These are phyloP conservation scores for Oleoguttula mirabilis DNA, from an alignment of 495 filamentous ascomycete species.

Conservation along the genomic window DNA sequence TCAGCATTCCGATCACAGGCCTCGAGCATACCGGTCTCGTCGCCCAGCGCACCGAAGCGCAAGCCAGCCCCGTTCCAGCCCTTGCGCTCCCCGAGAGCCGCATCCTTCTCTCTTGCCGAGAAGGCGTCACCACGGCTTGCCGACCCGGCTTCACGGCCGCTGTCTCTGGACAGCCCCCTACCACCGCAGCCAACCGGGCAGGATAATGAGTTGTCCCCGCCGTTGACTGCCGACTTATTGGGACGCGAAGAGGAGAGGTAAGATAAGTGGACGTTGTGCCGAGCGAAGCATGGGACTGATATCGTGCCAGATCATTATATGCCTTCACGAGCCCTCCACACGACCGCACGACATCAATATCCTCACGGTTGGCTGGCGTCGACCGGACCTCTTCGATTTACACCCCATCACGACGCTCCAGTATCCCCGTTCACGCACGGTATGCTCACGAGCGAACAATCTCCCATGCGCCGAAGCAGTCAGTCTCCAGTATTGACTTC, in stretches of 20 bases:
- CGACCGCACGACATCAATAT: constrained; percentile 5
- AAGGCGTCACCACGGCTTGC: constrained; percentile 14
- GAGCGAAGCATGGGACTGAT: too few relatives aligned
- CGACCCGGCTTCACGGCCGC: constrained; percentile 8
- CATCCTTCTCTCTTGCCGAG: constrained; percentile 15
- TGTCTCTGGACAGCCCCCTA: constrained; percentile 10
- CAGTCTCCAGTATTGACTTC: constrained; percentile 12
- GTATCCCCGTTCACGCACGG: constrained; percentile 10
- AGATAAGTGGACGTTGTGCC: too few relatives aligned
- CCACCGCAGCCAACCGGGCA: constrained; percentile 3
- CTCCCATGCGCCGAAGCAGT: constrained; percentile 12
- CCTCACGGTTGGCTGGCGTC: constrained; percentile 3
- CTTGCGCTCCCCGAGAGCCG: constrained; percentile 7
- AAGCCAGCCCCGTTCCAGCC: constrained; percentile 21
- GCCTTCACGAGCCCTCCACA: neutral
- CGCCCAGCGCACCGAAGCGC: constrained; percentile 24
- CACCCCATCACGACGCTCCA: constrained; percentile 6
- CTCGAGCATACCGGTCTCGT: constrained; percentile 22
- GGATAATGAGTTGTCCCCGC: constrained; percentile 4
- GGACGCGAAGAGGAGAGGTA: too few relatives aligned
- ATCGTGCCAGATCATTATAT: constrained; percentile 1
- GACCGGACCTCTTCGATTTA: neutral
- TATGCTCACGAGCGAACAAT: constrained; percentile 14
- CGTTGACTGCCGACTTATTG: neutral
- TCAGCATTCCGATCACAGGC: constrained; percentile 27